Conservation (phyloP, 805 yeast species). For the Lachancea mirantina region DNA sequence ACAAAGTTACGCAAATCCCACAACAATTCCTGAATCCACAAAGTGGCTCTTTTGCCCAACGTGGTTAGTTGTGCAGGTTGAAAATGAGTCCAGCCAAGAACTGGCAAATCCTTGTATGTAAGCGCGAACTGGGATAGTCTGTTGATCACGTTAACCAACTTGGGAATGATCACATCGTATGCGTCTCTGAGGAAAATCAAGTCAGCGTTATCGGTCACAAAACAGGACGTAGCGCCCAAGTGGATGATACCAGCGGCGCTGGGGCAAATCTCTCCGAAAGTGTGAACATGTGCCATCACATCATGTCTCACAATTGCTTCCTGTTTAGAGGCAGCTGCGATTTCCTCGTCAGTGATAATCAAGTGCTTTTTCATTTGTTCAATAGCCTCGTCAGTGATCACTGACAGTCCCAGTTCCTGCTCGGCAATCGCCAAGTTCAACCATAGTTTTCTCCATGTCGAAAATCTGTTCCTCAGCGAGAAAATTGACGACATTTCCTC, state of each 20-base stretch:
- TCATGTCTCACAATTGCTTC: conserved; percentile 98
- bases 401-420: conserved; percentile 76
- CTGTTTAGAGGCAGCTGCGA: conserved; percentile 79
- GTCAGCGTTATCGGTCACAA: conserved; percentile 96
- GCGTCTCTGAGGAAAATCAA: conserved; percentile 94
- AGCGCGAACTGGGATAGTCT: conserved; percentile 82
- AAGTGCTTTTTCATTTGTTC: conserved; percentile 75
- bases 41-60: conserved; percentile 94
- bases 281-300: conserved; percentile 98
- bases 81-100: conserved; percentile 98
- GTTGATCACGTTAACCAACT: conserved; percentile 91
- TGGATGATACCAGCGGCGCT: conserved; percentile 97
- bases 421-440: conserved; percentile 92
- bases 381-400: conserved; percentile 86
- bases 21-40: conserved; percentile 94
- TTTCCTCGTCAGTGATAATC: conserved; percentile 86
- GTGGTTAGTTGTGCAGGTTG: conserved; percentile 99
- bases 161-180: conserved; percentile 85
- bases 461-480: conserved; percentile 87
- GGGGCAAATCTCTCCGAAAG: conserved; percentile 87
- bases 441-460: conserved; percentile 99
- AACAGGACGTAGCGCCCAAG: conserved; percentile 97
- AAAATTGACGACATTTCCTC: conserved; percentile 93
- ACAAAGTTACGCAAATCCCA: conserved; percentile 96
- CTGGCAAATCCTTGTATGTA: conserved; percentile 91